phyloP scores from a whole-genome alignment of 2,329 filamentous ascomycete genomes.

The Harringtonia aguacate region DNA sequence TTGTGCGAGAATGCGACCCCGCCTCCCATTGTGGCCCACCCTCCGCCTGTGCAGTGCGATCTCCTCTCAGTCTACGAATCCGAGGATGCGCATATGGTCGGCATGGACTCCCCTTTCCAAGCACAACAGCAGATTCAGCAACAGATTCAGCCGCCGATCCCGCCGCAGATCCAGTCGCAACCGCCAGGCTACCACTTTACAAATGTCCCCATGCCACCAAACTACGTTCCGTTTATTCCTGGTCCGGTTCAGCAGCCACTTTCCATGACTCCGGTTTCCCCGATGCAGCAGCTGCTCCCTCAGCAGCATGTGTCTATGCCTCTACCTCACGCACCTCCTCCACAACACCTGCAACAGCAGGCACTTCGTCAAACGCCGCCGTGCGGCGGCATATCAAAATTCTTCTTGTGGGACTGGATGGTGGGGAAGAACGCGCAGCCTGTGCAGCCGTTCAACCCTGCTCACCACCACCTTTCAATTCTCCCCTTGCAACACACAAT shows the following conservation, averaged over 20 bases:
- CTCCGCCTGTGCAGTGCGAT: slow-evolving; percentile 9
- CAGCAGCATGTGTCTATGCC: slow-evolving; percentile 4
- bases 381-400: slow-evolving; percentile 24
- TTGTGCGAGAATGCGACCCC: slow-evolving; percentile 29
- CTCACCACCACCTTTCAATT: slow-evolving; percentile 28
- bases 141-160: neutral
- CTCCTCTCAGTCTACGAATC: slow-evolving; percentile 30
- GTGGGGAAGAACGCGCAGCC: slow-evolving; percentile 30
- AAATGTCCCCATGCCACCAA: neutral
- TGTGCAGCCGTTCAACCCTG: slow-evolving; percentile 23
- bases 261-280: neutral
- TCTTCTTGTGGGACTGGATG: slow-evolving; percentile 19
- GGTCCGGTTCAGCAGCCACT: slow-evolving; percentile 11
- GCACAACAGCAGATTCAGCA: neutral
- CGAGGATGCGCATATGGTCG: slow-evolving; percentile 30
- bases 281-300: slow-evolving; percentile 10
- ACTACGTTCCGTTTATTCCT: neutral
- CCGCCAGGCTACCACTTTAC: neutral
- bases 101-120: slow-evolving; percentile 5
- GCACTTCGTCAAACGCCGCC: neutral
- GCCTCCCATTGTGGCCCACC: slow-evolving; percentile 16
- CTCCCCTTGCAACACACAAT: slow-evolving; percentile 41
- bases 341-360: slow-evolving; percentile 11
- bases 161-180: neutral
- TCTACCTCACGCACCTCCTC: slow-evolving; percentile 21